Base-by-base conservation (phyloP, 2,329 filamentous ascomycete genomes). In the Fusarium sarcochroum region DNA sequence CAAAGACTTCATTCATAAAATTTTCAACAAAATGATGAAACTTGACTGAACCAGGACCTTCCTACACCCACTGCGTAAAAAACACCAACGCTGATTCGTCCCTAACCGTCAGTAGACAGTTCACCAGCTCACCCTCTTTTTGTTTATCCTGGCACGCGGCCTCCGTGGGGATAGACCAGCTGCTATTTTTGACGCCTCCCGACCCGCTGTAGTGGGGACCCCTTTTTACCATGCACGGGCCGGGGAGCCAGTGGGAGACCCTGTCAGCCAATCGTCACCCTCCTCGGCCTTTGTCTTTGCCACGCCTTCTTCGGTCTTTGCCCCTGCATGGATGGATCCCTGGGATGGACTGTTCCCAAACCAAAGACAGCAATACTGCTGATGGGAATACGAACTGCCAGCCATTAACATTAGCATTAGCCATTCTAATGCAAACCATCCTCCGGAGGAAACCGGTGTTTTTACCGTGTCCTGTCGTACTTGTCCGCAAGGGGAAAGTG, bases 121-220 rank as follows among this genome's bases (percentile, higher is more conserved):
- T 34, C 56, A 44, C 18, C 54, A 30, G 27, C 21, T 58, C 55
- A 58, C 48, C 47, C 15, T 47, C 40, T 49, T 34, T 41, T 42
- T 59, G 40, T 56, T 54, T 61, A 50, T 45, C 52, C 44, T 35
- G 41, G 63, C 60, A 65, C 52, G 58, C 67, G 68, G 69, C 63
- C 66, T 63, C 63, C 63, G 37, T 63, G 57, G 67, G 52, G 54
- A 64, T 47, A 35, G 55, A 53, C 58, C 61, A 61, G 68, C 55
- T 73, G 63, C 70, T 73, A 73, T 73, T 73, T 73, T 73, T 73
- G 70, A 73, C 53, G 65, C 58, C 69, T 53, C 37, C 27, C 25
- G 60, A 70, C 60, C 68, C 67, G 63, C 63, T 53, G 3, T 6
- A 44, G 68, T 68, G 68, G 68, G 27, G 50, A 54, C 52, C 25